Base-by-base conservation (phyloP, 352 stramenopile genomes). In the Phytopythium vexans region DNA sequence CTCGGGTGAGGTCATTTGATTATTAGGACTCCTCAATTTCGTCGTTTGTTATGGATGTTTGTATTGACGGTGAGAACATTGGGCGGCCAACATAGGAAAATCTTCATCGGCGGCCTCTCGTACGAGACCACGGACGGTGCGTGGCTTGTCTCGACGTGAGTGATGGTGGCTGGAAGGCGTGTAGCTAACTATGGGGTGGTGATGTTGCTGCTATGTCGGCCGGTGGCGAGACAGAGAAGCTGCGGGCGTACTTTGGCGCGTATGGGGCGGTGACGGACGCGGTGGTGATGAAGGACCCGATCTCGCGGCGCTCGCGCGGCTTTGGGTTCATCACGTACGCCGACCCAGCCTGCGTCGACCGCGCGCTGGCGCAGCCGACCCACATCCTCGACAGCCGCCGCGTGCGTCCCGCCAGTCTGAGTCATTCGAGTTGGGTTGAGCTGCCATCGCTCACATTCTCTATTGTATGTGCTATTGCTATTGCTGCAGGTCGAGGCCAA, bases 301-400 rank as follows among this genome's bases (percentile, higher is more conserved):
- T 97, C 51, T 96, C 89, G 38, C 78, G 87, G 52, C 81, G 89
- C 45, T 97, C 88, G 38, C 74, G 89, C 47, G 89, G 89, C 41
- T 97, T 97, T 62, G 89, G 89, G n/a, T 97, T 97, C 68, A 96
- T 97, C 76, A 97, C 89, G 50, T 97, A 96, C 67, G 87, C 83
- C 38, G 88, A 96, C 52, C 77, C 87, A 4, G 57, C 61, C 12
- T 96, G 84, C 60, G 89, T 97, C 42, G 89, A 97, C 68, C 72
- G 85, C 62, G 89, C 88, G n/a, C 61, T 97, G 32, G 78, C 86
- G 12, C 86, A 96, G 57, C 72, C 88, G 35, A 95, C 92, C 50
- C 89, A 97, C 56, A 90, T 96, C 48, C 66, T 97, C 68, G 89
- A 97, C 70, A 93, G 75, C 55, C 80, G 89, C 58, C 60, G 88